Evolutionary conservation across 2,329 filamentous ascomycete species (phyloP), one percentile per base, ranked within the genome.

Genomic region (Aspergillus ochraceus): DNA sequence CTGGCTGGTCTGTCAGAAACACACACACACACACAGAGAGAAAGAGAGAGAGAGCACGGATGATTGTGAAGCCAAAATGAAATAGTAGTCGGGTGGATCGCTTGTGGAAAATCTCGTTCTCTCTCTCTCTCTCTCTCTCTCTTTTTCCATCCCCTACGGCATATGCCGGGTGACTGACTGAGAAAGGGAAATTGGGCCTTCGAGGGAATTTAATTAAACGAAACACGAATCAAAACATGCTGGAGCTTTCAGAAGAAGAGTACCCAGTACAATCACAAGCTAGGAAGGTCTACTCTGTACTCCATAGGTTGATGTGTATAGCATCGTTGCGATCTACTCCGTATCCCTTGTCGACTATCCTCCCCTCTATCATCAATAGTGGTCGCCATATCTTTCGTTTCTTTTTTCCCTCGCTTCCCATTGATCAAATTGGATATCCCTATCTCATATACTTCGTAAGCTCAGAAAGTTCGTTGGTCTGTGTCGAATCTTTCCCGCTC

Each of bases 401-500:
- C 26, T 29, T 29, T 29, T 29, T 9, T 29, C 26, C 26, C 26
- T 29, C 26, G 26, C 26, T 29, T 29, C 8, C 26, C 26, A 6
- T 29, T 29, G 26, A 8, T 29, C 26, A 29, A 29, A 29, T 29
- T 29, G 26, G 26, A 9, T 29, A 63, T 59, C 61, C 50, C 59
- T 56, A 59, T 49, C 59, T 52, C 29, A 24, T 19, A 22, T 50
- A 50, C 49, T 22, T 47, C n/a, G 11, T 26, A 10, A 26, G 52
- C 45, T 36, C 30, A 50, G 57, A 51, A 62, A 51, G 49, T 49
- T 58, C 22, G 50, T 54, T 61, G 57, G 61, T 57, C 54, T 59
- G 55, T 59, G 55, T 61, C 52, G 57, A 62, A 60, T 59, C 46
- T 11, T 60, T 65, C 59, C 57, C 59, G 59, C 57, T 63, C 30